Conservation (phyloP, 176 grass and related monocot genomes). For the Hordeum marinum region DNA sequence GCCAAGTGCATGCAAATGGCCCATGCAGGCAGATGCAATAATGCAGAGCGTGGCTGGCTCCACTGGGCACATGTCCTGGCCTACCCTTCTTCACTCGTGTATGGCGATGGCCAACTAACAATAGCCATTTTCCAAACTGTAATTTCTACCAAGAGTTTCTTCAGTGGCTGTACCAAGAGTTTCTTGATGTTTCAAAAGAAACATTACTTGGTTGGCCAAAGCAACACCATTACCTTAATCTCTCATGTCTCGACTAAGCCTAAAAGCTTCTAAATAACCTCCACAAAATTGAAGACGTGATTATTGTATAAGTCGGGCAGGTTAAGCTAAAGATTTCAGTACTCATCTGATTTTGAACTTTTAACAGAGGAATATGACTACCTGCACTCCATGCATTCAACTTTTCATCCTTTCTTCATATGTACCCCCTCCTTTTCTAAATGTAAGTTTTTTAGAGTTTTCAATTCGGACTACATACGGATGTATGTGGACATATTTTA, state of each 20-base stretch:
- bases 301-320: background rate
- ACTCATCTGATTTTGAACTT: background rate
- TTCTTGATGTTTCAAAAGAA: background rate
- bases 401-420: background rate
- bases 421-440: too few relatives aligned
- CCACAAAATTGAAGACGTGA: background rate
- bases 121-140: background rate
- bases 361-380: background rate
- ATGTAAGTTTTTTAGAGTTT: too few relatives aligned
- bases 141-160: too few relatives aligned
- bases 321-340: background rate
- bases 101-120: background rate
- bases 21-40: constrained; percentile 22
- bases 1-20: background rate
- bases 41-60: constrained; percentile 16
- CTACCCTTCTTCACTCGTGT: background rate
- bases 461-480: too few relatives aligned
- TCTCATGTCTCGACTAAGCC: background rate
- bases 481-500: too few relatives aligned
- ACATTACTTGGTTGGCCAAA: background rate
- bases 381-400: background rate
- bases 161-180: background rate
- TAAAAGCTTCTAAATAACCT: background rate
- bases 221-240: background rate
- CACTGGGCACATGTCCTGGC: constrained; percentile 19